phyloP scores from a whole-genome alignment of 129 eudicot species.

The Helianthus tuberosus region DNA sequence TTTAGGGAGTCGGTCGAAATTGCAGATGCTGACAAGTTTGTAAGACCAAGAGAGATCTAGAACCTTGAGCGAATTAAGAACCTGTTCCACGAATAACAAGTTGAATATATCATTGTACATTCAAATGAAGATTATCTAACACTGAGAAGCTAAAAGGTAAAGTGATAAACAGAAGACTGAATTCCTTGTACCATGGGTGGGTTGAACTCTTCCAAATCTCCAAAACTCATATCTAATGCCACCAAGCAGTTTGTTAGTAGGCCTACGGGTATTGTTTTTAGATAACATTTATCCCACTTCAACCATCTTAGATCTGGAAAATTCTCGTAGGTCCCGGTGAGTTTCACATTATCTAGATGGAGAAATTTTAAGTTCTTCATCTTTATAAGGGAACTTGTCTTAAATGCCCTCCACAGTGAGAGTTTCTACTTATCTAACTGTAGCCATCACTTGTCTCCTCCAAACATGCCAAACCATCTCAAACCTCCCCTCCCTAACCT shows the following conservation, averaged over 20 bases:
- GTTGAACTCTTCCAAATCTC: conserved; percentile 30
- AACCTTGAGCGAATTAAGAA: conserved; percentile 28
- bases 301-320: conserved; percentile 43
- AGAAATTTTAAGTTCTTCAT: conserved; percentile 36
- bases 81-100: conserved; percentile 14
- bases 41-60: conserved; percentile 35
- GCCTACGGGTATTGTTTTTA: conserved; percentile 11
- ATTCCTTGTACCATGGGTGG: conserved; percentile 33
- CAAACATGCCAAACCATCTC: no score
- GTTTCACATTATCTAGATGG: conserved; percentile 25
- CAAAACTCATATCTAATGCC: conserved; percentile 30
- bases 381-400: conserved; percentile 21
- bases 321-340: conserved; percentile 30
- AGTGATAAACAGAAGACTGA: background rate
- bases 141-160: background rate
- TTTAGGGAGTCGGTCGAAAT: conserved; percentile 29
- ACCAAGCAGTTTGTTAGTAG: conserved; percentile 34
- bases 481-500: no score
- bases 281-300: conserved; percentile 34
- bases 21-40: background rate
- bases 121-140: no score
- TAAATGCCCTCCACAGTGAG: no score
- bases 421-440: no score
- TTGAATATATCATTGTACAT: no score
- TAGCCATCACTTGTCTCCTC: no score